phyloP scores from a whole-genome alignment of 495 filamentous ascomycete species.

The Daldinia vernicosa region DNA sequence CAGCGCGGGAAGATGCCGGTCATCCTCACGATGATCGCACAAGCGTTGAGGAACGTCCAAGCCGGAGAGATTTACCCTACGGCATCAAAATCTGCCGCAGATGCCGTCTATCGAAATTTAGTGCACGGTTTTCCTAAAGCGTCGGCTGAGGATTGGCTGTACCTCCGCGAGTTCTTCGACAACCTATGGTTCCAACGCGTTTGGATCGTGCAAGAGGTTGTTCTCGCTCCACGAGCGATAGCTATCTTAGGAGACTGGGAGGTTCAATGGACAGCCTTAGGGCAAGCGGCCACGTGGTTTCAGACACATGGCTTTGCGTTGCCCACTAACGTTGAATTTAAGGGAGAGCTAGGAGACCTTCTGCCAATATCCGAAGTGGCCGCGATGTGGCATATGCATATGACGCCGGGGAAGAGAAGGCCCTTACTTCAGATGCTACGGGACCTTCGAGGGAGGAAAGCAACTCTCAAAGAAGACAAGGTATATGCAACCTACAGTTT shows the following conservation, averaged over 20 bases:
- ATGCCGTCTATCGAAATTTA: conserved; percentile 18
- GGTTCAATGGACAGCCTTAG: conserved; percentile 25
- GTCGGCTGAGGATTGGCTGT: conserved; percentile 17
- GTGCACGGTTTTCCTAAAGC: conserved; percentile 24
- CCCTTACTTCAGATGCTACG: conserved; percentile 30
- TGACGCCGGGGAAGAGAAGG: conserved; percentile 13
- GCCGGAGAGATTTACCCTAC: conserved; percentile 18
- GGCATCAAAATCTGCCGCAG: conserved; percentile 13
- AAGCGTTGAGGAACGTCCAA: conserved; percentile 26
- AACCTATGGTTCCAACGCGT: conserved; percentile 37
- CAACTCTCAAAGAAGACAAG: conserved; percentile 31
- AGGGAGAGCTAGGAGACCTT: conserved; percentile 20
- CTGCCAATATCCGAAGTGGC: conserved; percentile 24
- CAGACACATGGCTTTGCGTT: conserved; percentile 27
- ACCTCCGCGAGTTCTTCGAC: conserved; percentile 22
- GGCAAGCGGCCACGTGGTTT: conserved; percentile 29
- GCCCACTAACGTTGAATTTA: conserved; percentile 14
- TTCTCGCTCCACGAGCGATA: conserved; percentile 24
- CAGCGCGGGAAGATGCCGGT: conserved; percentile 29
- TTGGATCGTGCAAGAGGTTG: conserved; percentile 40
- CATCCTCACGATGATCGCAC: conserved; percentile 27
- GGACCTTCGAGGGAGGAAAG: conserved; percentile 26
- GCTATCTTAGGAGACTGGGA: conserved; percentile 34
- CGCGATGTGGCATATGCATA: conserved; percentile 29
- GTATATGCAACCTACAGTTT: conserved; percentile 34